Evolutionary conservation across 2,329 filamentous ascomycete species (phyloP), one percentile per base, ranked within the genome.

Genomic region (Ophiostoma sp.): DNA sequence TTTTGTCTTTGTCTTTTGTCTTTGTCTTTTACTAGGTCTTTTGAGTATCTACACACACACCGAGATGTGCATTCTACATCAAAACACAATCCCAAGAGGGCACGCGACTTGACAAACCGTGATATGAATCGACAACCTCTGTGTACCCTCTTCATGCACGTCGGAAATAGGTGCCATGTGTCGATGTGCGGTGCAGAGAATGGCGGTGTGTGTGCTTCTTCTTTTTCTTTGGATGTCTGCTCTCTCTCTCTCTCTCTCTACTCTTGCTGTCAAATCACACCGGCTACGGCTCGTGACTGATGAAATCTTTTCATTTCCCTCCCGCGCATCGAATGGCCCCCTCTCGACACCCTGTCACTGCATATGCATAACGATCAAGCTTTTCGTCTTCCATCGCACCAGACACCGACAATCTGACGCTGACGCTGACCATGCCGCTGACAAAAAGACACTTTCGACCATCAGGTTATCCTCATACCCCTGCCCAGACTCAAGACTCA

Each of bases 291-390:
- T 48, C 20, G 17, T 48, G 44, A 48, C 44, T 8, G 17, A 31
- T 48, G 44, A 48, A n/a, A 48, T 20, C 44, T 48, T 17, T 48
- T 20, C 44, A 48, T 48, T 7, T 20, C 17, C 20, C 6, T 7
- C 20, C 7, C 17, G 44, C 4, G 6, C 20, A n/a, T 48, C 44
- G 20, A 48, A 7, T 7, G 7, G 20, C 17, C 44, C 44, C 44
- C 44, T 48, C 44, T n/a, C 44, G 6, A 7, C 17, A 48, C 17
- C 52, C 52, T 62, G 57, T 13, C 57, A 35, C 57, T 13, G 57
- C 57, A 62, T 62, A 62, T 62, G 27, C 57, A 62, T 2, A 33
- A 5, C 15, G 27, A 35, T 62, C 57, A 62, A 62, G 57, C 57
- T 35, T 62, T 62, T 33, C 4, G 5, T 62, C 13, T 33, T 4